Conservation (phyloP, 2,329 filamentous ascomycete species). For the Lachnellula occidentalis region DNA sequence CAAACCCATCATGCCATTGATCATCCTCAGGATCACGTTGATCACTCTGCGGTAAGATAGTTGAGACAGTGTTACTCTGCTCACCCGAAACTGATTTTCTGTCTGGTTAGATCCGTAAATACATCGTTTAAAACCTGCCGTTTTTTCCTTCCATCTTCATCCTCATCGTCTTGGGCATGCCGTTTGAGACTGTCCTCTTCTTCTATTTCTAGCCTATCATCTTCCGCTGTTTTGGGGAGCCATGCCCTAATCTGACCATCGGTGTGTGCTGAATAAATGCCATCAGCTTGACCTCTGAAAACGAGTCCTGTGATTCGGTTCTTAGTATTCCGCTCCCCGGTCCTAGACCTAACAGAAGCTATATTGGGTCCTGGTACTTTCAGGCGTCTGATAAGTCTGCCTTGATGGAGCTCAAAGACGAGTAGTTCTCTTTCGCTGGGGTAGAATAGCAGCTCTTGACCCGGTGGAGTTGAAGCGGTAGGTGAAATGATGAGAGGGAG, state of each 20-base stretch:
- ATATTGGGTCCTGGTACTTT: conserved; percentile 55
- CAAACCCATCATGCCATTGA: not conserved
- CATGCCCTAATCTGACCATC: conserved; percentile 82
- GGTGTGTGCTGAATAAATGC: conserved; percentile 74
- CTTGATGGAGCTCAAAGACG: conserved; percentile 73
- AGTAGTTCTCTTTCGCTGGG: conserved; percentile 78
- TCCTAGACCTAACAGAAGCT: conserved; percentile 41
- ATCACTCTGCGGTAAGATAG: not conserved
- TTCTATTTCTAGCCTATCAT: conserved; percentile 44
- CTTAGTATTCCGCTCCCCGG: conserved; percentile 51
- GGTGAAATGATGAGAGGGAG: conserved; percentile 61
- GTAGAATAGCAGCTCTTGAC: conserved; percentile 68
- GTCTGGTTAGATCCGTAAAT: conserved; percentile 69
- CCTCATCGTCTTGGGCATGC: conserved; percentile 41
- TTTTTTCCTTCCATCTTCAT: conserved; percentile 59
- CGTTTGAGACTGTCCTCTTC: conserved; percentile 32
- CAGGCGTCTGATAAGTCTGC: conserved; percentile 65
- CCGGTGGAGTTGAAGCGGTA: conserved; percentile 46
- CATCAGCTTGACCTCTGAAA: conserved; percentile 63
- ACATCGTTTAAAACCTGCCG: conserved; percentile 74
- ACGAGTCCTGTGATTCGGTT: conserved; percentile 69
- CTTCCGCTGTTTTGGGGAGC: conserved; percentile 55
- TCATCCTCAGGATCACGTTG: not conserved
- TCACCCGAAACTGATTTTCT: conserved; percentile 57
- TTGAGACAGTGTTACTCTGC: not conserved